Evolutionary conservation across 768 basidiomycete species (phyloP), one percentile per base, ranked within the genome.

Genomic region (Tulasnella calospora): DNA sequence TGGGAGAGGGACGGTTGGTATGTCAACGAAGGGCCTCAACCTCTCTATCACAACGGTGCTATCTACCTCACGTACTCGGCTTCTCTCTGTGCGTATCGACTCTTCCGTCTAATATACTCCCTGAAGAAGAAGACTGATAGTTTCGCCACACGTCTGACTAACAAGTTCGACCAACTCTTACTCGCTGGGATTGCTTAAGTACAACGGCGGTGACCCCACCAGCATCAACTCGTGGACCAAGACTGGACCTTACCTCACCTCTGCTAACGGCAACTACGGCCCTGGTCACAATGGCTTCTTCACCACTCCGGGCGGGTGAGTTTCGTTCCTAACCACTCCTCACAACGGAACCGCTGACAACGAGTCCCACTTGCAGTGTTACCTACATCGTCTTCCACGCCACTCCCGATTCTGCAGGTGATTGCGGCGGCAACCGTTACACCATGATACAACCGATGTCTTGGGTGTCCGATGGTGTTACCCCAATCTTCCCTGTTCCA

Each of bases 241-340:
- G 71, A 72, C 71, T 9, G 71, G 71, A 41, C 71, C 71, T 1
- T 47, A 73, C 71, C 46, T 79, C 57, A 36, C 47, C 36, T 70
- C 70, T 35, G 38, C 44, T 36, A 75, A 55, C 41, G 69, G 72
- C 10, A 40, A 76, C 46, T 79, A 76, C 38, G 44, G 57, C 10
- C 75, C 74, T 17, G 79, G 79, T 15, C 79, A 79, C 30, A 79
- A 77, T 35, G 79, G 79, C 30, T 79, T 79, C 79, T 79, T 79
- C 70, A 76, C 57, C 40, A 46, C 74, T 36, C 79, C 79, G 3
- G 41, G 75, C n/a, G 79, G 79, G 38, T 41, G 46, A 38, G 74
- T 67, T 35, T 3, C 0, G 17, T 44, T 19, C 17, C 13, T 17
- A 74, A 15, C 19, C 27, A 10, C 12, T 4, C n/a, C 35, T 47